Base-by-base conservation (phyloP, 2,329 filamentous ascomycete species). In the Colletotrichum neosansevieriae region DNA sequence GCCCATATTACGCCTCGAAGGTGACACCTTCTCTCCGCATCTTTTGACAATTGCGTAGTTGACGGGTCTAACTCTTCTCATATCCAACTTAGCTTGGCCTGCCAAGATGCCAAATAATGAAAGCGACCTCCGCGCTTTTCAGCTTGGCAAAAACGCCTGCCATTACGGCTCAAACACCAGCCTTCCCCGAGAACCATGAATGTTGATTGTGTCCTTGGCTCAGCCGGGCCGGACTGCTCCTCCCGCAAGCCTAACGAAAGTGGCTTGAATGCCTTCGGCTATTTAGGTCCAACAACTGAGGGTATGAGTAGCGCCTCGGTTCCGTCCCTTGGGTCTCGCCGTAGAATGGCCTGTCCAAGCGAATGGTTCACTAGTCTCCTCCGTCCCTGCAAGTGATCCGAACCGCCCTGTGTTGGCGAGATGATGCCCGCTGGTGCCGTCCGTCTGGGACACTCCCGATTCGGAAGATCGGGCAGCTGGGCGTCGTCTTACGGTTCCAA, bases 351-450 rank as follows among this genome's bases (percentile, higher is more conserved):
- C 45, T 21, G 45, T 44, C 56, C 66, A 34, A 40, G 21, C 36
- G 54, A 44, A 36, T 50, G 66, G 61, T 56, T 19, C 53, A 36
- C 24, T 36, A 29, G 47, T 24, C 15, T 13, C 40, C 29, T 7
- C 32, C 17, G 66, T 36, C 42, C 36, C 61, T 68, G 65, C 61
- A 66, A 57, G 66, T 32, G 24, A 66, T 29, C 40, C 54, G 32
- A 44, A 44, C 38, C 64, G 45, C 40, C 15, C 60, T 53, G 38
- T n/a, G 56, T 58, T 34, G 49, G 49, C 56, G 42, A 65, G 32
- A 60, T 50, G 32, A 60, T 24, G 58, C 49, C 34, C 66, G 54
- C 42, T 34, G 50, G 54, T 69, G 61, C 66, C 66, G 56, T 45
- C 45, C 54, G 13, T 42, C 47, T 54, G 62, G 54, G 56, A 54